Percentiles rank a stretch among this genome's conserved stretches.
phyloP scores from a whole-genome alignment of 768 basidiomycete species.

The Galerina marginata region DNA sequence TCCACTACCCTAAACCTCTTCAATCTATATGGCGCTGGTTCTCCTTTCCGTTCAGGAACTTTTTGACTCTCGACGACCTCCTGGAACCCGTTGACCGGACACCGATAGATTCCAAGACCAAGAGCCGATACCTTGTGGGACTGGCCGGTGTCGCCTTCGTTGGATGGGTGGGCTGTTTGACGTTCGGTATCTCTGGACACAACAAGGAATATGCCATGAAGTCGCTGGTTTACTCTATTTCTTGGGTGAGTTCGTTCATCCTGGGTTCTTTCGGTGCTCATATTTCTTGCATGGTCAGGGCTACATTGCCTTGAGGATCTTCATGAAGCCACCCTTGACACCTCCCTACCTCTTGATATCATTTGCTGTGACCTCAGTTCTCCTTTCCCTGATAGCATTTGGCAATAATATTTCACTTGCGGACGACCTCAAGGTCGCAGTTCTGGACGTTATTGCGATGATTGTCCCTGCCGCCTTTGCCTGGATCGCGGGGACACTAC shows the following conservation, averaged over 20 bases:
- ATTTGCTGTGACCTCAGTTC: conserved; percentile 35
- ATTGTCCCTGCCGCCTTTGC: conserved; percentile 43
- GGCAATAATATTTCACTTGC: conserved; percentile 33
- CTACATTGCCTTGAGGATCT: conserved; percentile 46
- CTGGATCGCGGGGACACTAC: conserved; percentile 62
- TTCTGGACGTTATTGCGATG: conserved; percentile 35
- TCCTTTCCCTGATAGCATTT: conserved; percentile 43
- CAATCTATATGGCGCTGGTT: conserved; percentile 25
- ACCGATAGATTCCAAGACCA: conserved; percentile 31
- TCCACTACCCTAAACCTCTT: conserved; percentile 34
- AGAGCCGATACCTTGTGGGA: conserved; percentile 37
- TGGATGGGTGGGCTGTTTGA: conserved; percentile 49
- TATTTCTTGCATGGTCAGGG: conserved; percentile 34
- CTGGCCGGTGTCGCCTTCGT: conserved; percentile 45
- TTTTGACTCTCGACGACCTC: conserved; percentile 57
- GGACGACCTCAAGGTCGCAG: conserved; percentile 18
- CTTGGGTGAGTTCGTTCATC: conserved; percentile 52
- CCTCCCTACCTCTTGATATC: conserved; percentile 57
- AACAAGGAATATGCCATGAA: conserved; percentile 26
- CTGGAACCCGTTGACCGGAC: conserved; percentile 41
- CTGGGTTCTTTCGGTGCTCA: not conserved
- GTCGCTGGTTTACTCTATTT: conserved; percentile 39
- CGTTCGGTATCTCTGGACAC: conserved; percentile 35
- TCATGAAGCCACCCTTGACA: conserved; percentile 49
- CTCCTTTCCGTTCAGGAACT: conserved; percentile 54